Conservation (phyloP, 768 basidiomycete species). For the Rhizopogon roseolus region DNA sequence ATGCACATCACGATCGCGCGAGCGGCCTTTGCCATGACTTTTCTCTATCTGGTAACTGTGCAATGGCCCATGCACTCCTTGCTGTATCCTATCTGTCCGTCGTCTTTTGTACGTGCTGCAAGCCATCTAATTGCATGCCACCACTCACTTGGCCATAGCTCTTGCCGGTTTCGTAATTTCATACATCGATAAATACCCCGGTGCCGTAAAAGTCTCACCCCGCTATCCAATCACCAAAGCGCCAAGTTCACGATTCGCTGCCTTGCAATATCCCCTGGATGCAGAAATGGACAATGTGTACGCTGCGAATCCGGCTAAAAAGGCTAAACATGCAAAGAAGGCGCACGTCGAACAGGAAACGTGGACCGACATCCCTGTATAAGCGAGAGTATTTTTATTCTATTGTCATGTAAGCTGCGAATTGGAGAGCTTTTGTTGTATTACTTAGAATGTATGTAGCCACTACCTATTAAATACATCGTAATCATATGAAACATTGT, state of each 20-base stretch:
- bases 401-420: not conserved
- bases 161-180: conserved; percentile 16
- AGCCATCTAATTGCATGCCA: not conserved
- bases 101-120: conserved; percentile 18
- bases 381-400: not conserved
- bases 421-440: conserved; percentile 7
- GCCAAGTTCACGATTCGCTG: conserved; percentile 22
- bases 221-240: conserved; percentile 26
- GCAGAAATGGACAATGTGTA: conserved; percentile 9
- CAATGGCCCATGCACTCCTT: conserved; percentile 17
- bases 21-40: conserved; percentile 27
- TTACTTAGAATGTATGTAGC: not conserved
- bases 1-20: conserved; percentile 16
- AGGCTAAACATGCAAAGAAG: conserved; percentile 5
- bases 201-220: conserved; percentile 16
- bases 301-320: conserved; percentile 7
- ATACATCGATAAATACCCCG: conserved; percentile 24
- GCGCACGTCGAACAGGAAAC: not conserved
- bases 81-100: conserved; percentile 25
- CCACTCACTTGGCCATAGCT: conserved; percentile 9
- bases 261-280: conserved; percentile 19
- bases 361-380: conserved; percentile 20
- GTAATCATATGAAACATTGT: not conserved
- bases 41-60: conserved; percentile 10
- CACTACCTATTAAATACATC: not conserved